Percentiles rank a stretch among this genome's conserved stretches.
Conservation (phyloP, 352 stramenopile species). For the Lagenidium sp. region DNA sequence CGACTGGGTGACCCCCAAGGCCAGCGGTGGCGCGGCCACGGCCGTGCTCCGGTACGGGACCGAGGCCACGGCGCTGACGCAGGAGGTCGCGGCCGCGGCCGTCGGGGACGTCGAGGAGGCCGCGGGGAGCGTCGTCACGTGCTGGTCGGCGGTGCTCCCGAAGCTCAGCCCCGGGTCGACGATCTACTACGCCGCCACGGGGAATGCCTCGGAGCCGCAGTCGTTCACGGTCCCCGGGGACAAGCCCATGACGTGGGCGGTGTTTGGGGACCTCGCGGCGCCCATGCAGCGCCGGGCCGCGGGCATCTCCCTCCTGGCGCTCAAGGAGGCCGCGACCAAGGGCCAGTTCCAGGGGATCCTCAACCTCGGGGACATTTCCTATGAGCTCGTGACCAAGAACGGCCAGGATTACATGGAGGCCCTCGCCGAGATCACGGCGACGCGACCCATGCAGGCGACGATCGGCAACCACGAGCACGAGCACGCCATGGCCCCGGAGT, state of each 20-base stretch:
- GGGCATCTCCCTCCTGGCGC: slow-evolving; percentile 46
- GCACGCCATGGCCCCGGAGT: slow-evolving; percentile 32
- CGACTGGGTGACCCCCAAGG: slow-evolving; percentile 51
- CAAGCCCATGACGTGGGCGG: slow-evolving; percentile 57
- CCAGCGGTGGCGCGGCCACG: slow-evolving; percentile 11
- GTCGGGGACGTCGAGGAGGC: slow-evolving; percentile 41
- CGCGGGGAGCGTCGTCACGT: slow-evolving; percentile 22
- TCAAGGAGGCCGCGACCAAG: slow-evolving; percentile 33
- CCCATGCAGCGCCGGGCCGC: slow-evolving; percentile 42
- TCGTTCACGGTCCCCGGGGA: slow-evolving; percentile 39
- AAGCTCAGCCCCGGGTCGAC: slow-evolving; percentile 31
- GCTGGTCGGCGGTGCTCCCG: slow-evolving; percentile 49
- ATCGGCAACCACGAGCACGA: slow-evolving; percentile 77
- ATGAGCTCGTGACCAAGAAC: slow-evolving; percentile 55
- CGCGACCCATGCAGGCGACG: slow-evolving; percentile 63
- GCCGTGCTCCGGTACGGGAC: slow-evolving; percentile 36
- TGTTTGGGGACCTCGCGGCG: slow-evolving; percentile 65
- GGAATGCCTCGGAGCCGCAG: slow-evolving; percentile 8
- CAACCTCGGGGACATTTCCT: slow-evolving; percentile 66
- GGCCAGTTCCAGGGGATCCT: slow-evolving; percentile 46
- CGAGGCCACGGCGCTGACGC: slow-evolving; percentile 23
- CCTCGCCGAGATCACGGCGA: slow-evolving; percentile 41
- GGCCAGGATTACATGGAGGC: slow-evolving; percentile 74
- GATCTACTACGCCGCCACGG: slow-evolving; percentile 53
- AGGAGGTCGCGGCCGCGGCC: slow-evolving; percentile 20